Evolutionary conservation across 441 rosid genomes (phyloP), one percentile per base, ranked within the genome.

Genomic region (Brassica hybrid): DNA sequence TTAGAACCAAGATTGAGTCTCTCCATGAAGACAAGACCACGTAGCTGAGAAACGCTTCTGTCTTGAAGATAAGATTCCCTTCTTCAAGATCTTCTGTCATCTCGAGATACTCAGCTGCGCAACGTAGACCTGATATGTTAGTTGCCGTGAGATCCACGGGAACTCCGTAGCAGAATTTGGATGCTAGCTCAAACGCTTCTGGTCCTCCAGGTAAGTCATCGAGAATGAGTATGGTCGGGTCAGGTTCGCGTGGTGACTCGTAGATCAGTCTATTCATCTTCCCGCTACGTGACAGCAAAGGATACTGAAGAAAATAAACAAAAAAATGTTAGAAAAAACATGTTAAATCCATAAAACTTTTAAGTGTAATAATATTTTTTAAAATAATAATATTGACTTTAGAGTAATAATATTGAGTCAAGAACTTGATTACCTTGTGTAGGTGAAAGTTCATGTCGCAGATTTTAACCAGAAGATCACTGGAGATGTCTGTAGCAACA

Each of bases 11-110:
- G 23, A 93, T 93, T 0, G 99, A 93, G 79, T 93, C 99, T 71
- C 97, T 88, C 98, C 99, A 95, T 0, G 99, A 95, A 18, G 99
- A 95, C 64, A 93, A 68, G 38, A 95, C 98, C 2, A 95, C 98
- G 7, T 91, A 95, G 79, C 98, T 93, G 48, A 95, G 94, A 74
- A 95, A 95, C 0, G 99, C 97, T 84, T 95, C 98, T 4, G 99
- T 93, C 76, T 95, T 95, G 86, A 93, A 95, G 76, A 93, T 93
- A 17, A 95, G 92, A 68, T 95, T 95, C 34, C 99, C 99, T 84
- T 95, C 99, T 59, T 95, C 99, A 62, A 95, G 88, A 73, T 93
- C 99, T 84, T 95, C 98, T 14, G 95, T 93, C 99, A 95, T 93
- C 79, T 95, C 99, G 14, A 95, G 88, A 78, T 86, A 91, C 94